A percentile compares a stretch with the other conserved stretches of the same genome.
phyloP scores from a whole-genome alignment of 164 flowering plant genomes.

The Umbellularia californica region DNA sequence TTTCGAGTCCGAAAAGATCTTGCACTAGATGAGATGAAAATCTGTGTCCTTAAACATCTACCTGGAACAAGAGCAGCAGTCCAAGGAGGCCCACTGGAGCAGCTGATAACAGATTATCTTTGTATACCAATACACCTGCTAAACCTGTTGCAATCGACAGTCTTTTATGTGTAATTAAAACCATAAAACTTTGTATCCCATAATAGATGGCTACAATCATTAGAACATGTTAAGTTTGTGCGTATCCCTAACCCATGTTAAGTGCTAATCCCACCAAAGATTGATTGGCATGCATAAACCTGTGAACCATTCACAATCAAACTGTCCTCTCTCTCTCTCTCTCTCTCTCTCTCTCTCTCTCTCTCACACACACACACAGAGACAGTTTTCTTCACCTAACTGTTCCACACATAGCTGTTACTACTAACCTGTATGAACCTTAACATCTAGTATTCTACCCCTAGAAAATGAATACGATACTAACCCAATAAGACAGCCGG shows the following conservation, averaged over 20 bases:
- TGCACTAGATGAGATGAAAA: neutral
- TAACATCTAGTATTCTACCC: neutral
- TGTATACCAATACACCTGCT: conserved; percentile 72
- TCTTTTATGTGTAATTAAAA: too few species aligned
- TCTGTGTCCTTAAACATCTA: conserved; percentile 16
- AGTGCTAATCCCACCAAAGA: too few species aligned
- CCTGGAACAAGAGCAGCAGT: conserved; percentile 79
- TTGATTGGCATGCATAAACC: too few species aligned
- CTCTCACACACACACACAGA: too few species aligned
- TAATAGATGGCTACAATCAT: too few species aligned
- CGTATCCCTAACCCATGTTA: too few species aligned
- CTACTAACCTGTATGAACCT: neutral
- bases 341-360: too few species aligned
- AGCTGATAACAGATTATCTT: conserved; percentile 70
- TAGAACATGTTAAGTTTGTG: too few species aligned
- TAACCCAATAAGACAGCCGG: conserved; percentile 73
- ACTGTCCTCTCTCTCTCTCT: too few species aligned
- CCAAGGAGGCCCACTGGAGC: conserved; percentile 86
- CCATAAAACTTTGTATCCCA: too few species aligned
- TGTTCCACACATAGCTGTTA: neutral
- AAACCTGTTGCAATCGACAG: conserved; percentile 46
- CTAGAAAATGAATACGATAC: conserved; percentile 2
- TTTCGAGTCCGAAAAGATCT: neutral
- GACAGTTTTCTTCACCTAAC: too few species aligned
- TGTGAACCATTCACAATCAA: too few species aligned